Conservation (phyloP, 768 basidiomycete species). For the Trametes cingulata region DNA sequence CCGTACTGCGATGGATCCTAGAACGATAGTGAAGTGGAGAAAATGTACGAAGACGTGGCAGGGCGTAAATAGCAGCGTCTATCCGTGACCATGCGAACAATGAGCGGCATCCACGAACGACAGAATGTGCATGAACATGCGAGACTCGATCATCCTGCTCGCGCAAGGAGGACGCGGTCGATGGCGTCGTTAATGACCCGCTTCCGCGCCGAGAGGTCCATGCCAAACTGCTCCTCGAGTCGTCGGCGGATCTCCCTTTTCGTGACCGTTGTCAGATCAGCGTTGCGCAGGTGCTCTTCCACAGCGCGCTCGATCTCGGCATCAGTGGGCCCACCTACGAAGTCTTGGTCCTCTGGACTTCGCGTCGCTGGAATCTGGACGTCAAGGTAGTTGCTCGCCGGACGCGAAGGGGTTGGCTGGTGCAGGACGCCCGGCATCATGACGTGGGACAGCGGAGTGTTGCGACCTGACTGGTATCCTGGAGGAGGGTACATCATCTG, state of each 20-base stretch:
- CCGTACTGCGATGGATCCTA: slow-evolving; percentile 17
- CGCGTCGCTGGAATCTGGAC: slow-evolving; percentile 57
- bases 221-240: slow-evolving; percentile 80
- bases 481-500: slow-evolving; percentile 51
- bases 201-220: slow-evolving; percentile 74
- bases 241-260: slow-evolving; percentile 87
- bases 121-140: background rate
- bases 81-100: slow-evolving; percentile 1
- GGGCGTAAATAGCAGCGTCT: slow-evolving; percentile 13
- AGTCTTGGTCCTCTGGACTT: slow-evolving; percentile 54
- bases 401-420: slow-evolving; percentile 68
- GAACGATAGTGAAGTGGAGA: slow-evolving; percentile 7
- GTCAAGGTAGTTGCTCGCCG: slow-evolving; percentile 77
- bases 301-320: slow-evolving; percentile 75
- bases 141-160: slow-evolving; percentile 32
- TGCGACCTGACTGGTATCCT: slow-evolving; percentile 77
- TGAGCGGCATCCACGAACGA: background rate
- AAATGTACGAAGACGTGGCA: slow-evolving; percentile 9
- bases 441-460: slow-evolving; percentile 47
- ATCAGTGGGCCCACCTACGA: slow-evolving; percentile 58
- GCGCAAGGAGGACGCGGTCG: slow-evolving; percentile 65
- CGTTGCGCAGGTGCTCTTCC: slow-evolving; percentile 67
- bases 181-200: slow-evolving; percentile 76
- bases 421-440: slow-evolving; percentile 41
- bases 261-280: slow-evolving; percentile 88